Evolutionary conservation across 116 monocot genomes (phyloP).

Genomic region (Papilionanthe hybrid): DNA sequence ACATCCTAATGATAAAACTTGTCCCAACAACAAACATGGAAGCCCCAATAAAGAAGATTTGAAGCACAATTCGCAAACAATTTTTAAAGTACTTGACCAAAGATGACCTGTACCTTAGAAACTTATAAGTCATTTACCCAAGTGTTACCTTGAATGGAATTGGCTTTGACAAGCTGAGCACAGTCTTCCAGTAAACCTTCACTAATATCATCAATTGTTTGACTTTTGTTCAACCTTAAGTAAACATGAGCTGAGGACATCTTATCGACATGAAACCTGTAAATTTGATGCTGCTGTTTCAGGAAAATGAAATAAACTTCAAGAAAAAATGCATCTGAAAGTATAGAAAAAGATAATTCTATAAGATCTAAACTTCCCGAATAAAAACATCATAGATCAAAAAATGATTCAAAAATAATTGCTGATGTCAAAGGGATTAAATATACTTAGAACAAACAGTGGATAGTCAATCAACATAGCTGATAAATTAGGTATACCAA

Average conservation of each 20-base stretch:
- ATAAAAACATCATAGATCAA: neutral
- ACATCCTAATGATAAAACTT: neutral
- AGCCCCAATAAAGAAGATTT: neutral
- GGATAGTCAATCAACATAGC: neutral
- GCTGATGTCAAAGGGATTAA: neutral
- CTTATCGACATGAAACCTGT: slow-evolving; percentile 99
- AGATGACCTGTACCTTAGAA: neutral
- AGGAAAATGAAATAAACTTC: neutral
- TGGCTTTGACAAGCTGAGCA: slow-evolving; percentile 96
- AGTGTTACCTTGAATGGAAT: slow-evolving; percentile 84
- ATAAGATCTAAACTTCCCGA: neutral
- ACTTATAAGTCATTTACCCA: neutral
- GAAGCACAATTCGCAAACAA: neutral
- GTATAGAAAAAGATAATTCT: neutral
- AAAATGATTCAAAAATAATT: neutral
- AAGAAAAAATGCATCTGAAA: neutral
- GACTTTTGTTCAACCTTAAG: slow-evolving; percentile 82
- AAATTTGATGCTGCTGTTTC: neutral
- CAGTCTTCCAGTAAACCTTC: slow-evolving; percentile 96
- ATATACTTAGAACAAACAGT: neutral
- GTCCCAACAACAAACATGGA: neutral
- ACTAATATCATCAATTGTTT: slow-evolving; percentile 91
- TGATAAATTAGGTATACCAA: neutral
- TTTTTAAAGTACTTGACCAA: neutral
- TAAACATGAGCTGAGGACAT: slow-evolving; percentile 99